Evolutionary conservation across 306 rosid species (phyloP), one percentile per base, ranked within the genome.

Genomic region (Cucurbita maxima): DNA sequence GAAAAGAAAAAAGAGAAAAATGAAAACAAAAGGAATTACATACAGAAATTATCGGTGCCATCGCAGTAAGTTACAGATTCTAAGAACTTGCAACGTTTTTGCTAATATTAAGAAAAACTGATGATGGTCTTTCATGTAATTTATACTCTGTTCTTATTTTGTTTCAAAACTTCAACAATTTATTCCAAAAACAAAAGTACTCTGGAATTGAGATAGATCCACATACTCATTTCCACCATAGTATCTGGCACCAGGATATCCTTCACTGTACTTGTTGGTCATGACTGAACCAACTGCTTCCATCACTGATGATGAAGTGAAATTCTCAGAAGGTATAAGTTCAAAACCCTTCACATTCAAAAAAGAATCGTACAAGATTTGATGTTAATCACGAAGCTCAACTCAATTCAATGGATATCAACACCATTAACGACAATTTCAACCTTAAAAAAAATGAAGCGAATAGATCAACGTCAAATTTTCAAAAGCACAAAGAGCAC

Each of bases 231-330:
- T 92, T 79, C 97, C 97, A 75, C 97, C 97, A 62, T 91, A 89
- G 84, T 91, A 91, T 89, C 97, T 89, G 73, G 97, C 97, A 48
- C 97, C 97, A 0, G 97, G 97, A 82, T 91, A 91, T 10, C 97
- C 97, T 78, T 89, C 97, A 61, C 97, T 91, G 37, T 91, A 91
- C 78, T 91, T 89, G 83, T 91, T 91, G 14, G 93, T 91, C 97
- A 91, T 91, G 54, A 91, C 93, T 45, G 97, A 91, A 62, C 97
- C 97, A 86, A 91, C 97, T 44, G 96, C 97, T 86, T 87, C 90
- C 97, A 91, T 91, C 77, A 91, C 96, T 10, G 97, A 91, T 44
- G 80, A 62, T 19, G 97, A 91, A 19, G 97, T 91, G 83, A 91
- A 89, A 67, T 91, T 91, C 66, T 91, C 97, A 7, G 97, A 91